A percentile compares a stretch with the other conserved stretches of the same genome.
Conservation (phyloP, 2,329 filamentous ascomycete genomes). For the Fusarium globosum region DNA sequence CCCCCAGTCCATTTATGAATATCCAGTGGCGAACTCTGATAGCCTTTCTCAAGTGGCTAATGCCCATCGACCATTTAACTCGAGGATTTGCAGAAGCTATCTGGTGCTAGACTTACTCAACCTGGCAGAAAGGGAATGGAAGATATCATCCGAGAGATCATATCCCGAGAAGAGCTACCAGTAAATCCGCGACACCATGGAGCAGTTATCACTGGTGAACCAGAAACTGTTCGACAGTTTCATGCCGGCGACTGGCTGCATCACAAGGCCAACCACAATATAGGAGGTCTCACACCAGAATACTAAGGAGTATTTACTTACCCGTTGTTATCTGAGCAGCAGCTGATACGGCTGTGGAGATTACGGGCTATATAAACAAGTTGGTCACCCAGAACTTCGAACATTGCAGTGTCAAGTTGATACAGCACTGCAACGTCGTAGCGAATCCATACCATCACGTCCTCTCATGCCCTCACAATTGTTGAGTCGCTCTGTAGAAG, state of each 20-base stretch:
- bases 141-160: background rate
- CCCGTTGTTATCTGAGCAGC: background rate
- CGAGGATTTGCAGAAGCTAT: background rate
- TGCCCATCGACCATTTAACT: background rate
- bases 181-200: background rate
- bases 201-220: background rate
- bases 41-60: background rate
- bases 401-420: background rate
- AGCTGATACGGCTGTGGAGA: background rate
- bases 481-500: background rate
- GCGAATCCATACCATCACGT: background rate
- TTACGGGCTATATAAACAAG: background rate
- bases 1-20: background rate
- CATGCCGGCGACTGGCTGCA: background rate
- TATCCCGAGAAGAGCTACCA: background rate
- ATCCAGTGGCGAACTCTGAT: background rate
- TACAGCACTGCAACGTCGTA: background rate
- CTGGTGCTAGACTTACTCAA: background rate
- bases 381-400: background rate
- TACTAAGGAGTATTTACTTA: too few relatives aligned
- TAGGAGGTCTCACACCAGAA: background rate
- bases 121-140: background rate
- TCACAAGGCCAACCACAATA: background rate
- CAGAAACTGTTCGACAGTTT: fast-evolving
- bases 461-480: too few relatives aligned